Conservation (phyloP, 2,329 filamentous ascomycete species). For the Trichoderma polysporum region DNA sequence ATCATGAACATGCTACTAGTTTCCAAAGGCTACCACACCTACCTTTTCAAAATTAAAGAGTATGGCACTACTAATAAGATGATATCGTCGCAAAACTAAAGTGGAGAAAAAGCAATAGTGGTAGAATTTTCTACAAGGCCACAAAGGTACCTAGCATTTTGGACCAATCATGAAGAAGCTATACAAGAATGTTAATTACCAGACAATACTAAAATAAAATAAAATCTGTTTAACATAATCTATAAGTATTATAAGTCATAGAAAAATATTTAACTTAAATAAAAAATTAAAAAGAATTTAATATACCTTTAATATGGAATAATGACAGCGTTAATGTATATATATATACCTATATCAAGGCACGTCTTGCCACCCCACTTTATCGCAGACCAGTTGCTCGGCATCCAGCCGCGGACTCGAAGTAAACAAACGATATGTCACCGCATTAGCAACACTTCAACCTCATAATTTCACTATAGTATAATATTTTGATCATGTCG, state of each 20-base stretch:
- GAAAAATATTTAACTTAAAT: not conserved
- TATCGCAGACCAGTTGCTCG: not conserved
- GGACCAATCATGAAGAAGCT: not conserved
- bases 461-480: not conserved
- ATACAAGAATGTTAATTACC: not conserved
- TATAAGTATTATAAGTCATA: too few species aligned
- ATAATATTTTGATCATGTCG: not conserved
- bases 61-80: not conserved
- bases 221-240: too few species aligned
- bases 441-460: not conserved
- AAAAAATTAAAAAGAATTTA: too few species aligned
- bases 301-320: too few species aligned
- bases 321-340: too few species aligned
- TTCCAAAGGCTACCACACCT: not conserved
- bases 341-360: too few species aligned
- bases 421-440: conserved; percentile 7
- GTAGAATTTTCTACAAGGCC: not conserved
- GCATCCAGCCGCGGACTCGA: not conserved
- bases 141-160: not conserved
- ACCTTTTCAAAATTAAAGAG: not conserved
- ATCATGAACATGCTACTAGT: not conserved
- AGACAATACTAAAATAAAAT: too few species aligned
- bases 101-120: conserved; percentile 2
- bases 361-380: not conserved
- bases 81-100: not conserved